Conservation (phyloP, 2,329 filamentous ascomycete genomes). For the Diaporthe nobilis region DNA sequence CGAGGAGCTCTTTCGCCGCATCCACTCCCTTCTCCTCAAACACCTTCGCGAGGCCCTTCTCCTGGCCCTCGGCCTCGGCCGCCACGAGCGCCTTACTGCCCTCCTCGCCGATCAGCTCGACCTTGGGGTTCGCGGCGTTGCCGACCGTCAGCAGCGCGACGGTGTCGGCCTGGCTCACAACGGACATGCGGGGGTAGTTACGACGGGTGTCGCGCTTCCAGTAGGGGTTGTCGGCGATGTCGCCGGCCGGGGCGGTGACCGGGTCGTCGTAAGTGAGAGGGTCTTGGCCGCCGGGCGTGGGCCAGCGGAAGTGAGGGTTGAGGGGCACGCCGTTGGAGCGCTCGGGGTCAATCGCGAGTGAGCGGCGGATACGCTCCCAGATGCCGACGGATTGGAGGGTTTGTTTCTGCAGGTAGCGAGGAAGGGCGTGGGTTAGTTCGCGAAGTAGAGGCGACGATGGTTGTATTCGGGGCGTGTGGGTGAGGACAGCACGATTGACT, state of each 20-base stretch:
- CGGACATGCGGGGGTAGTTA: constrained; percentile 83
- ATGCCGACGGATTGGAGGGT: constrained; percentile 90
- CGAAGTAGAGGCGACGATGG: constrained; percentile 4
- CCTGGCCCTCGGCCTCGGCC: constrained; percentile 81
- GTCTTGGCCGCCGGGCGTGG: constrained; percentile 80
- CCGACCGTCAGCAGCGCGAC: constrained; percentile 89
- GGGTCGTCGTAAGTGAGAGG: constrained; percentile 84
- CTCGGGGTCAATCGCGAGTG: constrained; percentile 85
- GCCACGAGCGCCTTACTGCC: constrained; percentile 77
- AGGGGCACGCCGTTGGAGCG: constrained; percentile 93
- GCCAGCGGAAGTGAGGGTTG: constrained; percentile 93
- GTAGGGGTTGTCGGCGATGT: constrained; percentile 93
- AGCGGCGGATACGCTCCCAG: constrained; percentile 86
- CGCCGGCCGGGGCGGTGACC: constrained; percentile 85
- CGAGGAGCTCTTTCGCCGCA: constrained; percentile 72
- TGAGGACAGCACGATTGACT: constrained; percentile 44
- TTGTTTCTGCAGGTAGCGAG: constrained; percentile 80
- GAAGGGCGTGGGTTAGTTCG: constrained; percentile 40
- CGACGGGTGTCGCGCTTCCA: constrained; percentile 95
- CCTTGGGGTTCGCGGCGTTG: constrained; percentile 84
- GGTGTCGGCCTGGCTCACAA: constrained; percentile 86
- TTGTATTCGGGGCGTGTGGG: constrained; percentile 31
- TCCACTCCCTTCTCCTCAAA: constrained; percentile 74
- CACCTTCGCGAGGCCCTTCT: constrained; percentile 78
- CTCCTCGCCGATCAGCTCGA: constrained; percentile 79